Evolutionary conservation across 1,284 basidiomycete species (phyloP), one percentile per base, ranked within the genome.

Genomic region (Mycosarcoma mackinlayi): DNA sequence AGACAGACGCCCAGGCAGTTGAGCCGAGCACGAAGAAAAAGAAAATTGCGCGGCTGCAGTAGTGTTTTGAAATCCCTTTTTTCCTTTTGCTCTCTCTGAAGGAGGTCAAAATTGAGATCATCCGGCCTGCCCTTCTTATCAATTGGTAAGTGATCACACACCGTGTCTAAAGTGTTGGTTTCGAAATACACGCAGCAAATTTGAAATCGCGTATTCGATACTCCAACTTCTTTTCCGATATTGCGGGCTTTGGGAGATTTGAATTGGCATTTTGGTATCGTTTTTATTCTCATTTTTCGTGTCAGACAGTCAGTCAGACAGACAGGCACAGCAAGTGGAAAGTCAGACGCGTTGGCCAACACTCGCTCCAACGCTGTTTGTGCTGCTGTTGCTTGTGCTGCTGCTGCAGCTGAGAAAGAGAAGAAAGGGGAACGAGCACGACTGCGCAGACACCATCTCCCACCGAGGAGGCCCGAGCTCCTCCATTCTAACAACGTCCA

Each of bases 391-490:
- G n/a, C n/a, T n/a, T n/a, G n/a, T n/a, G n/a, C n/a, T n/a, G n/a
- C n/a, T n/a, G n/a, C n/a, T n/a, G n/a, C 42, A 45, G n/a, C 33
- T 16, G 33, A 6, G 13, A 35, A n/a, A 35, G 33, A 31, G 30
- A 31, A 8, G 14, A 2, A 37, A 4, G 16, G 16, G 34, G 30
- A 8, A 8, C 8, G 9, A 31, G 30, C 30, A 31, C 24, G 18
- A 16, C 16, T 18, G 34, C 34, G 47, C 35, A 8, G 14, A 31
- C 9, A 10, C 8, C n/a, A 8, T 39, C 48, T 37, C 8, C 25
- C 11, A 45, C 23, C 38, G 19, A 44, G 44, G 28, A 33, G 44
- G 52, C 52, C 44, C 44, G 44, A 46, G 42, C 44, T 51, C 39
- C 38, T 23, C n/a, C 27, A 39, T n/a, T n/a, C n/a, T n/a, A n/a